Evolutionary conservation across 2,329 filamentous ascomycete species (phyloP), one percentile per base, ranked within the genome.

Genomic region (Orbilia quercus): DNA sequence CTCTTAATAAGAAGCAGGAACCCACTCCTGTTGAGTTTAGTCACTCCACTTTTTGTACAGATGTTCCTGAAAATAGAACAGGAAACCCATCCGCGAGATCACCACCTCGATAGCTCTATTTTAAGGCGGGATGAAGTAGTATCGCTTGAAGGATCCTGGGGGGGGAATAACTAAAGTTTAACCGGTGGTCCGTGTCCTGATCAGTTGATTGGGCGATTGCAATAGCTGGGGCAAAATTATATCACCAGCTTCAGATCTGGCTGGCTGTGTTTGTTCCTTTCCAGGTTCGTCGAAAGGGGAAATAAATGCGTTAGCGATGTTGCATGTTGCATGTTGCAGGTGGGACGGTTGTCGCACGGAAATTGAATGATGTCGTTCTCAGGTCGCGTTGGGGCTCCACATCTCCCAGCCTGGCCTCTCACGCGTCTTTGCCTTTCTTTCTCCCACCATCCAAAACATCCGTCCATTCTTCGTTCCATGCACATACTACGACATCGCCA

Each of bases 341-440:
- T 16, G 36, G 36, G 36, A 40, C 25, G 12, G 14, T 23, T 36
- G 23, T 54, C 9, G 50, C 16, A 18, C 16, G 9, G 55, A n/a
- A n/a, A n/a, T n/a, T n/a, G 23, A 28, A 20, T 48, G 40, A 55
- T 55, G 18, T 60, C 45, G 55, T 60, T 50, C 45, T n/a, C 23
- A 28, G 28, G 57, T 60, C 57, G 57, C 44, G 57, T 60, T 47
- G 55, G n/a, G n/a, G 23, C 22, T 36, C 40, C 55, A 40, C 51
- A 14, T 42, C 16, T n/a, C 36, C 34, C 23, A 2, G 34, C 23
- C 28, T 4, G 7, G n/a, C 20, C 12, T 18, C 20, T 44, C 23
- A 22, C 36, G 14, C 36, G 14, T 4, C 9, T 14, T n/a, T n/a
- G n/a, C n/a, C n/a, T n/a, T n/a, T n/a, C n/a, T n/a, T n/a, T n/a